These are phyloP conservation scores for Takakia lepidozioides DNA, from an alignment of 225 moss, liverwort and hornwort species.

Conservation along the genomic window DNA sequence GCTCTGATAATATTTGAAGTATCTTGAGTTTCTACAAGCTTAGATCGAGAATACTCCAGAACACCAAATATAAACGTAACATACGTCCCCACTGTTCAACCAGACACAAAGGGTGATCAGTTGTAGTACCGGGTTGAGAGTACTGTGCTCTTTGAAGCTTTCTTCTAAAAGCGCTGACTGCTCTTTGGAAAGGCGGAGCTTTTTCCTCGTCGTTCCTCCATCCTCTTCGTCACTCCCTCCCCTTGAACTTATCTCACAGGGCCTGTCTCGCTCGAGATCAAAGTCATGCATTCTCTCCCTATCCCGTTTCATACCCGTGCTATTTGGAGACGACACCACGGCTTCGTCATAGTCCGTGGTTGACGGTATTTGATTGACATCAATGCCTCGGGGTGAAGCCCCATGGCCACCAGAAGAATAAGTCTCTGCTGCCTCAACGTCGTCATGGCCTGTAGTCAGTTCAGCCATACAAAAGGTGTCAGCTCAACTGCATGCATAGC, in stretches of 20 bases:
- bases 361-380: constrained; percentile 93
- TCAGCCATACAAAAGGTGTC: background rate
- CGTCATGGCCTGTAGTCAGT: constrained; percentile 48
- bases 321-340: constrained; percentile 65
- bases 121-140: constrained; percentile 73
- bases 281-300: constrained; percentile 72
- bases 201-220: constrained; percentile 88
- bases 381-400: constrained; percentile 65
- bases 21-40: too few relatives aligned
- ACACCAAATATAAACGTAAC: background rate
- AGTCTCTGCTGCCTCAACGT: constrained; percentile 64
- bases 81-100: background rate
- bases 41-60: background rate
- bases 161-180: constrained; percentile 91
- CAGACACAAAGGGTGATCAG: too few relatives aligned
- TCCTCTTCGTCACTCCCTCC: constrained; percentile 92
- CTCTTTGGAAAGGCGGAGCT: constrained; percentile 87
- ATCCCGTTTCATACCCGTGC: constrained; percentile 71
- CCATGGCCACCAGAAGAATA: constrained; percentile 70
- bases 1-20: too few relatives aligned
- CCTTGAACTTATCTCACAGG: constrained; percentile 71
- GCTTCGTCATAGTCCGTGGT: constrained; percentile 82
- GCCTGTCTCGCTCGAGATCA: constrained; percentile 67
- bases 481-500: too few relatives aligned
- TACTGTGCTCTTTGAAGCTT: constrained; percentile 95